These are phyloP conservation scores for Dactylis glomerata DNA, from an alignment of 176 grass and related monocot species.

Conservation along the genomic window DNA sequence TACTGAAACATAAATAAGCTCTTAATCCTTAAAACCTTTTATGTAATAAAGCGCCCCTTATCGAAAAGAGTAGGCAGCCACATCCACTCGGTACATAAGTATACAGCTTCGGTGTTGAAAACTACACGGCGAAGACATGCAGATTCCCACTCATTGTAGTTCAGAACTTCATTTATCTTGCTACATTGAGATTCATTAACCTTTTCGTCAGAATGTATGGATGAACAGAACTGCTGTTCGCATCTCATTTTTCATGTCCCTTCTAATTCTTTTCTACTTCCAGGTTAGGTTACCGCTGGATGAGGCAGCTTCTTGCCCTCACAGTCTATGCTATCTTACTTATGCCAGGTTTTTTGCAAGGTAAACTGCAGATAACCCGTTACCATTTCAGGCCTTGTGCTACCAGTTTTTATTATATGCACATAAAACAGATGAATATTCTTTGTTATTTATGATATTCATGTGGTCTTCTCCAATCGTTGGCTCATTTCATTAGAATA, in stretches of 20 bases:
- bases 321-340: conserved; percentile 80
- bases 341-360: conserved; percentile 92
- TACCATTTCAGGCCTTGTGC: background rate
- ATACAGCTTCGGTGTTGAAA: too few relatives aligned
- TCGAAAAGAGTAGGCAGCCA: too few relatives aligned
- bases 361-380: conserved; percentile 33
- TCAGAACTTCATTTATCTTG: background rate
- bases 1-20: too few relatives aligned
- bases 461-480: conserved; percentile 12
- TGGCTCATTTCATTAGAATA: background rate
- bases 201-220: background rate
- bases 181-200: background rate
- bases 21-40: too few relatives aligned
- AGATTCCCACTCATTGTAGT: background rate
- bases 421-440: conserved; percentile 5
- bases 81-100: too few relatives aligned
- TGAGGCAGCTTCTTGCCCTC: conserved; percentile 76
- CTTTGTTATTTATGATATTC: conserved; percentile 5
- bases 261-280: background rate
- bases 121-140: background rate
- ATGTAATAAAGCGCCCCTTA: too few relatives aligned
- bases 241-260: background rate
- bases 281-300: conserved; percentile 82
- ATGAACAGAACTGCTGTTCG: background rate
- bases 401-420: conserved; percentile 13